These are phyloP conservation scores for Lactarius psammicola DNA, from an alignment of 768 basidiomycete species.

Conservation along the genomic window DNA sequence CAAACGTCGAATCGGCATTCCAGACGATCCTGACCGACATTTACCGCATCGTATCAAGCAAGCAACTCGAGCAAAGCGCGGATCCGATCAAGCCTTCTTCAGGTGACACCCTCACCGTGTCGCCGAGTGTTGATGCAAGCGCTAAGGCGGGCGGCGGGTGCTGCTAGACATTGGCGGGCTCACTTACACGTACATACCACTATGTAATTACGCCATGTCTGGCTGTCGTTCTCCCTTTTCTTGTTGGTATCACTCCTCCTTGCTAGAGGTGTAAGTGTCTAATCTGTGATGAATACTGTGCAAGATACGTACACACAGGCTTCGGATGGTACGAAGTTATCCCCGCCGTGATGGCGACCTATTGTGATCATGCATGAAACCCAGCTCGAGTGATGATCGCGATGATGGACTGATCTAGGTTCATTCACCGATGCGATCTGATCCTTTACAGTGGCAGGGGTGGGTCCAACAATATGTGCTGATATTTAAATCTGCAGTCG, in stretches of 20 bases:
- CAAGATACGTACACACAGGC: neutral
- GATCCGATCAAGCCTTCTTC: conserved; percentile 75
- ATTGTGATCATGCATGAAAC: neutral
- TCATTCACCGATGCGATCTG: neutral
- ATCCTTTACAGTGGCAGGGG: neutral
- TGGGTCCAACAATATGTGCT: neutral
- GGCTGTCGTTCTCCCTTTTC: conserved; percentile 15
- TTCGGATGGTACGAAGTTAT: neutral
- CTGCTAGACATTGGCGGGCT: conserved; percentile 44
- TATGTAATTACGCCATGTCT: conserved; percentile 23
- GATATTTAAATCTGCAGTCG: neutral
- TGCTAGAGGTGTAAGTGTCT: conserved; percentile 13
- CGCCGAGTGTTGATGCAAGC: conserved; percentile 65
- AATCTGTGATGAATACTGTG: conserved; percentile 8
- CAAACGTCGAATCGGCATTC: conserved; percentile 97
- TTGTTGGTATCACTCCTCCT: conserved; percentile 10
- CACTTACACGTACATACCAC: conserved; percentile 24
- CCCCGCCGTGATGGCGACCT: neutral
- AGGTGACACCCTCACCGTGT: conserved; percentile 84
- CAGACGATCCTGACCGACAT: conserved; percentile 96
- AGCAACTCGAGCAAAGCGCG: conserved; percentile 83
- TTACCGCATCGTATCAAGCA: conserved; percentile 95
- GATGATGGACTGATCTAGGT: neutral
- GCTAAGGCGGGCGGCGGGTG: conserved; percentile 59
- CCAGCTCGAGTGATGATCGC: neutral